phyloP scores from a whole-genome alignment of 2,329 filamentous ascomycete species.

The Amauroascus verrucosus region DNA sequence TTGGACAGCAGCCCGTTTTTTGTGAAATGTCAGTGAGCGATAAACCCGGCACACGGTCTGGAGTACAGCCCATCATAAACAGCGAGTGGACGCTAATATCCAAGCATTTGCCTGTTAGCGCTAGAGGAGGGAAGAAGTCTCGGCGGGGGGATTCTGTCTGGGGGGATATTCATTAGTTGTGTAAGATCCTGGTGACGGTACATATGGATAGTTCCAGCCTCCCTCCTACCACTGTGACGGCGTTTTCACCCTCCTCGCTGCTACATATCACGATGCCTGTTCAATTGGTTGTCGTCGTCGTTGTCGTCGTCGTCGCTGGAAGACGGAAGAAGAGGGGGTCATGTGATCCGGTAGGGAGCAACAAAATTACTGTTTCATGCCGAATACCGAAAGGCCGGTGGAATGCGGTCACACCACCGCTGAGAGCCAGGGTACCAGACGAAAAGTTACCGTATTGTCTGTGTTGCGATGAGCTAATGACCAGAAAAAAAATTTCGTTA shows the following conservation, averaged over 20 bases:
- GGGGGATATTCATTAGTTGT: too few species aligned
- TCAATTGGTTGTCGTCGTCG: background rate
- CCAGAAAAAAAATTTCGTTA: too few species aligned
- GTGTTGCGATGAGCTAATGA: background rate
- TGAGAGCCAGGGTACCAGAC: background rate
- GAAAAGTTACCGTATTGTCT: background rate
- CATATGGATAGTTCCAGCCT: too few species aligned
- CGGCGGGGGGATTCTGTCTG: too few species aligned
- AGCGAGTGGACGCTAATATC: too few species aligned
- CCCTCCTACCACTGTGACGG: too few species aligned
- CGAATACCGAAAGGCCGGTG: constrained; percentile 5
- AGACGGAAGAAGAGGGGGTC: background rate
- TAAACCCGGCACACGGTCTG: background rate
- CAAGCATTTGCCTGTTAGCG: too few species aligned
- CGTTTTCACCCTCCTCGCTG: too few species aligned
- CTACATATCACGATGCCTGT: too few species aligned
- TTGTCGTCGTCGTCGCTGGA: background rate
- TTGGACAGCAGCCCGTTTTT: background rate
- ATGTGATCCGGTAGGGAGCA: background rate
- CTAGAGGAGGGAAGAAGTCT: too few species aligned
- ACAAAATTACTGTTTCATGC: constrained; percentile 3
- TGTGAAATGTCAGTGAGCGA: background rate
- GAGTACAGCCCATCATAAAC: too few species aligned
- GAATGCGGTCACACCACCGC: background rate
- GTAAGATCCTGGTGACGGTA: too few species aligned